Evolutionary conservation across 495 filamentous ascomycete species (phyloP).

Genomic region (Tuber aestivum): DNA sequence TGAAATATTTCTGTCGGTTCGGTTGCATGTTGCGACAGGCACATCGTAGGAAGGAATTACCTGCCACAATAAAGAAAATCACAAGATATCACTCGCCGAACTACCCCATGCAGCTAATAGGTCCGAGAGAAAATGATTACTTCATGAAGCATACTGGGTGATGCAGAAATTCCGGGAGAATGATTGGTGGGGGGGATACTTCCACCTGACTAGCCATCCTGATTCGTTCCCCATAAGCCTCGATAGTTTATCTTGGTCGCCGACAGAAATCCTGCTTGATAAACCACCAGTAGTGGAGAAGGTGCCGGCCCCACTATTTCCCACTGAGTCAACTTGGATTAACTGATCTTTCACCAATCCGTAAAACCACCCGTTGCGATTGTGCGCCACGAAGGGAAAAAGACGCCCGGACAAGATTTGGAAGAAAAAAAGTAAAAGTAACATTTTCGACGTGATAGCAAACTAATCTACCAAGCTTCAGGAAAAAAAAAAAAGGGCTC

Average conservation of each 20-base stretch:
- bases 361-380: neutral
- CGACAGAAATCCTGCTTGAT: neutral
- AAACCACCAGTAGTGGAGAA: neutral
- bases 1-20: neutral
- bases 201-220: neutral
- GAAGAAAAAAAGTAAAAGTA: neutral
- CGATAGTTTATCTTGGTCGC: neutral
- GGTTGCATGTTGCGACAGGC: neutral
- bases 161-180: neutral
- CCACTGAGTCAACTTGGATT: neutral
- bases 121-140: neutral
- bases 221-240: neutral
- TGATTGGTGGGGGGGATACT: neutral
- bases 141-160: neutral
- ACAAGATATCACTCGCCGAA: neutral
- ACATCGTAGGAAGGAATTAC: neutral
- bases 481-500: neutral
- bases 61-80: neutral
- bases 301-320: neutral
- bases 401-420: neutral
- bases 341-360: neutral
- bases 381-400: neutral
- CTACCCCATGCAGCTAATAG: neutral
- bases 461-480: neutral
- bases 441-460: neutral